Evolutionary conservation across 148 eudicot genomes (phyloP).

Genomic region (Talinum fruticosum): DNA sequence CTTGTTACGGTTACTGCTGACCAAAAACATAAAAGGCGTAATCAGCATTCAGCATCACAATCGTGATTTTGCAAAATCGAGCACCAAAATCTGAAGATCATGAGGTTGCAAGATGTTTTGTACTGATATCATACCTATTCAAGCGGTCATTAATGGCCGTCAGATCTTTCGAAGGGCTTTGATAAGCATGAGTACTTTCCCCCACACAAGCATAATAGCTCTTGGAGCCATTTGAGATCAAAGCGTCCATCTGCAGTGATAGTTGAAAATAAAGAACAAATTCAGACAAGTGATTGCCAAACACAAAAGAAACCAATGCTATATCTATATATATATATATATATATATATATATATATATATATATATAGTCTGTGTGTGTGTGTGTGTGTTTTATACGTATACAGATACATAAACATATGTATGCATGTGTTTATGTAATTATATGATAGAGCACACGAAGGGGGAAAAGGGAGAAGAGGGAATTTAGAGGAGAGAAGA

Average conservation of each 20-base stretch:
- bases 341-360: background rate
- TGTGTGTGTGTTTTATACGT: too few relatives aligned
- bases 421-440: too few relatives aligned
- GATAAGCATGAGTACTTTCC: slow-evolving; percentile 98
- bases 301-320: background rate
- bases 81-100: background rate
- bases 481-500: too few relatives aligned
- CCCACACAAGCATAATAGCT: slow-evolving; percentile 99
- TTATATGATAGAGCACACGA: too few relatives aligned
- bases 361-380: too few relatives aligned
- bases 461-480: too few relatives aligned
- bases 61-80: background rate
- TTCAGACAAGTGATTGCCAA: slow-evolving; percentile 5
- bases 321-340: too few relatives aligned
- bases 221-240: slow-evolving; percentile 79
- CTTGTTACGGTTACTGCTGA: slow-evolving; percentile 50
- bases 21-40: background rate
- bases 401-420: too few relatives aligned
- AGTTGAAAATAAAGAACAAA: background rate
- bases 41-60: slow-evolving; percentile 7
- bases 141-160: slow-evolving; percentile 87
- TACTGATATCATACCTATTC: slow-evolving; percentile 56
- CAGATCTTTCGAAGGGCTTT: slow-evolving; percentile 97
- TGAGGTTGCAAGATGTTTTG: too few relatives aligned
- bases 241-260: slow-evolving; percentile 73